Conservation (phyloP, 73 alveolate genomes). For the Paramecium tetraurelia region DNA sequence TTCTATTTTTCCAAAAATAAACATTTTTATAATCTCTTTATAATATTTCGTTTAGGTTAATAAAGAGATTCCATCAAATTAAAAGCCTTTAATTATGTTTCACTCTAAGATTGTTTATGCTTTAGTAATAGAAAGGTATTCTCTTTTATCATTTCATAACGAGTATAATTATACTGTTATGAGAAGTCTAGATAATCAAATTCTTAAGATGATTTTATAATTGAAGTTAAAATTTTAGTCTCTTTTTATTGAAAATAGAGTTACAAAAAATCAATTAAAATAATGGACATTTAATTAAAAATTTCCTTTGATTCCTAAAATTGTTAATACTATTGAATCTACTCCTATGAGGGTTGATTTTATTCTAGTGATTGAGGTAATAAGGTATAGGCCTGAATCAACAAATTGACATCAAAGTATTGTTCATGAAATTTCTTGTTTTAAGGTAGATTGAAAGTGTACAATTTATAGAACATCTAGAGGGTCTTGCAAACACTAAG, state of each 20-base stretch:
- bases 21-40: background rate
- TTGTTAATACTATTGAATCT: background rate
- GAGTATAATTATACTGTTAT: background rate
- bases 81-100: slow-evolving; percentile 19
- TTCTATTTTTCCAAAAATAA: background rate
- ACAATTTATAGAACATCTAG: background rate
- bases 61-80: background rate
- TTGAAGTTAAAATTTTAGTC: background rate
- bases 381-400: background rate
- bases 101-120: background rate
- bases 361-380: background rate
- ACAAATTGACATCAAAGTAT: background rate
- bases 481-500: background rate
- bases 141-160: background rate
- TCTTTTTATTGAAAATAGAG: background rate
- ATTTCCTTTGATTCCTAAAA: background rate
- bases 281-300: background rate
- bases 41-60: slow-evolving; percentile 16
- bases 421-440: background rate
- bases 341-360: background rate
- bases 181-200: background rate
- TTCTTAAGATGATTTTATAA: background rate
- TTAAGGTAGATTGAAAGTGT: background rate
- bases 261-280: background rate
- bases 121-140: background rate